Evolutionary conservation across 768 basidiomycete species (phyloP).

Genomic region (Hericium coralloides): DNA sequence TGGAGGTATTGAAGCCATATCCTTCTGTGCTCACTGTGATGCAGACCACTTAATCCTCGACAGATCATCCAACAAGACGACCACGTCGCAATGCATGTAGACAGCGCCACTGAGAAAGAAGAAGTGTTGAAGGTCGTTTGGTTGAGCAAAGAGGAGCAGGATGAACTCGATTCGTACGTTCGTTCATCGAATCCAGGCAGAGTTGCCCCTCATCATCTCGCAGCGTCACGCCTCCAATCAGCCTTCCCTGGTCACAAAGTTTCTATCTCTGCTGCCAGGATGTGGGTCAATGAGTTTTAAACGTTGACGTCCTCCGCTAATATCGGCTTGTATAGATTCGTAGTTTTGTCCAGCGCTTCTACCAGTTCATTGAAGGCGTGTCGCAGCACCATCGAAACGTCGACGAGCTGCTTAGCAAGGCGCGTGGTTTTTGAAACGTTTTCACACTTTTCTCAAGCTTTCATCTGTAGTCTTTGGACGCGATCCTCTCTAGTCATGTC

Average conservation of each 20-base stretch:
- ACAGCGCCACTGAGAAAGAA: slow-evolving; percentile 51
- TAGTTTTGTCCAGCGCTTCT: slow-evolving; percentile 88
- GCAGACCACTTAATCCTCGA: neutral
- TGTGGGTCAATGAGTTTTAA: slow-evolving; percentile 29
- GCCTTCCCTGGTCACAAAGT: slow-evolving; percentile 89
- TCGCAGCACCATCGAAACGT: slow-evolving; percentile 87
- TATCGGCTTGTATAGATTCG: slow-evolving; percentile 49
- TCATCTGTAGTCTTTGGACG: slow-evolving; percentile 67
- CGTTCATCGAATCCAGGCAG: neutral
- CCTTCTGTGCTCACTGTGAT: neutral
- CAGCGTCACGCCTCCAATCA: slow-evolving; percentile 57
- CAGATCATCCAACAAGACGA: slow-evolving; percentile 86
- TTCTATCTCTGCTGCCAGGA: slow-evolving; percentile 94
- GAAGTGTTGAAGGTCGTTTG: slow-evolving; percentile 76
- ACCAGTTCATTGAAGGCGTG: slow-evolving; percentile 93
- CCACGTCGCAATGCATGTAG: slow-evolving; percentile 76
- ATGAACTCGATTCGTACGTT: slow-evolving; percentile 44
- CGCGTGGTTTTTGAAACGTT: slow-evolving; percentile 21
- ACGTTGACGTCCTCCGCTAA: neutral
- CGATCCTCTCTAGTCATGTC: slow-evolving; percentile 67
- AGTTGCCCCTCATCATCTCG: neutral
- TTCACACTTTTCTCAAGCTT: neutral
- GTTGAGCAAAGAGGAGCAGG: slow-evolving; percentile 61
- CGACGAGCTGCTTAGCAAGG: slow-evolving; percentile 86
- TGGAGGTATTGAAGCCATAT: slow-evolving; percentile 43